Evolutionary conservation across 129 eudicot species (phyloP).

Genomic region (Daucus carota): DH1_v3.0 NC_030384.2:30964501-30965000

Average conservation of each 20-base stretch:
- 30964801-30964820: slow-evolving; percentile 99
- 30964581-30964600: no score
- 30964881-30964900: not conserved
- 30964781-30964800: slow-evolving; percentile 97
- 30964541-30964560: no score
- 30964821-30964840: slow-evolving; percentile 34
- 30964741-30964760: slow-evolving; percentile 96
- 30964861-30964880: not conserved
- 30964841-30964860: not conserved
- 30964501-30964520: no score
- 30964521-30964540: no score
- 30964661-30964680: not conserved
- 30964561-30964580: no score
- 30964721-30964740: slow-evolving; percentile 48
- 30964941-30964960: no score
- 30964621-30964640: no score
- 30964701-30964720: not conserved
- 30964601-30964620: no score
- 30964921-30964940: not conserved
- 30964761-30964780: slow-evolving; percentile 97
- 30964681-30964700: not conserved
- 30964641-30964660: not conserved
- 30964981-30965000: not conserved
- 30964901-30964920: not conserved
- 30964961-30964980: not conserved